Percentiles rank a stretch among this genome's conserved stretches.
Evolutionary conservation across 2,329 filamentous ascomycete species (phyloP).

Genomic region (Alternaria novae-zelandiae): DNA sequence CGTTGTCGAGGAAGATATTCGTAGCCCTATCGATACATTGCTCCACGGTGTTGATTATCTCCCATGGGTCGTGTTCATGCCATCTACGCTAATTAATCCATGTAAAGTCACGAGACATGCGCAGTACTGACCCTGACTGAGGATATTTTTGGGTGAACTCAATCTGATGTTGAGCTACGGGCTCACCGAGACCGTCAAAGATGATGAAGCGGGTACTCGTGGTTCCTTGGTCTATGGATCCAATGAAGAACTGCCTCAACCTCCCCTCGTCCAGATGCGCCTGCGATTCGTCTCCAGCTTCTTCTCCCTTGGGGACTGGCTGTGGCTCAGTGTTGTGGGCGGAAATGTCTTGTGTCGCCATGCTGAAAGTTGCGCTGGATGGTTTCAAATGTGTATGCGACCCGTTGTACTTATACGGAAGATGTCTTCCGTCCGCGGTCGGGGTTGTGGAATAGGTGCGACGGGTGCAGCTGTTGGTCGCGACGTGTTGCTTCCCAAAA

Average conservation of each 20-base stretch:
- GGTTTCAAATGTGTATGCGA: background rate
- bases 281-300: constrained; percentile 25
- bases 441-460: constrained; percentile 16
- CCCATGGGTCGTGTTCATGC: constrained; percentile 86
- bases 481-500: background rate
- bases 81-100: constrained; percentile 62
- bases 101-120: background rate
- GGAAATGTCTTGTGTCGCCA: constrained; percentile 39
- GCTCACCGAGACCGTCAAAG: constrained; percentile 79
- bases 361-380: constrained; percentile 12
- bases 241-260: constrained; percentile 71
- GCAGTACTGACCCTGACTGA: constrained; percentile 73
- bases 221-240: constrained; percentile 89
- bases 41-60: constrained; percentile 76
- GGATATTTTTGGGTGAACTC: constrained; percentile 87
- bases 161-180: constrained; percentile 82
- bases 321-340: constrained; percentile 35
- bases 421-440: constrained; percentile 24
- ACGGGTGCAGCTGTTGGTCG: constrained; percentile 17
- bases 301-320: constrained; percentile 40
- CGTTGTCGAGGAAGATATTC: constrained; percentile 72
- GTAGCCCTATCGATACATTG: constrained; percentile 80
- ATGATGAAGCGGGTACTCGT: constrained; percentile 90
- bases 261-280: constrained; percentile 42
- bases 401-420: constrained; percentile 5